phyloP scores from a whole-genome alignment of 148 eudicot species.

The Rhododendron ferrugineum region DNA sequence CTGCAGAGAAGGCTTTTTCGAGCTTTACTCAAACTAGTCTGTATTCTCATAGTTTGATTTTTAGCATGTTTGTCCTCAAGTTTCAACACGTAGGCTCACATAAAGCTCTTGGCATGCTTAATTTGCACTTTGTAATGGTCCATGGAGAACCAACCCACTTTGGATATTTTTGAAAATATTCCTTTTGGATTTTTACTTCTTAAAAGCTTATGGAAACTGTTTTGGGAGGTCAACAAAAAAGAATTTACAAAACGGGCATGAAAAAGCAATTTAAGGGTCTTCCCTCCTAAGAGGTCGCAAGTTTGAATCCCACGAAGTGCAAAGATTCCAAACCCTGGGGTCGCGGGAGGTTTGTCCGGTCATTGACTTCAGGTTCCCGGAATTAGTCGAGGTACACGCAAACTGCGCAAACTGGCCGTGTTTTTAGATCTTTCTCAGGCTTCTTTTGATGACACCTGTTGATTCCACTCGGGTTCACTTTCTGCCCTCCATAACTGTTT shows the following conservation, averaged over 20 bases:
- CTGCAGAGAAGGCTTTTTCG: not conserved
- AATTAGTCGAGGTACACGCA: not conserved
- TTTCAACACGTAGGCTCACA: not conserved
- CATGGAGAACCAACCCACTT: conserved; percentile 5
- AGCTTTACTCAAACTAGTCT: too few species aligned
- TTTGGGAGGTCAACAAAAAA: not conserved
- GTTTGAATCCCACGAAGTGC: too few species aligned
- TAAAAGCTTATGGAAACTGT: not conserved
- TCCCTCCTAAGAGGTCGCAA: too few species aligned
- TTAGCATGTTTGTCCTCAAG: not conserved
- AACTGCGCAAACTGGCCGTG: not conserved
- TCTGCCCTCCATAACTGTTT: not conserved
- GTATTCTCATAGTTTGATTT: not conserved
- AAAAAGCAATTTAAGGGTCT: too few species aligned
- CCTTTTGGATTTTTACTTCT: not conserved
- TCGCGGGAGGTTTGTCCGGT: not conserved
- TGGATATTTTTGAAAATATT: not conserved
- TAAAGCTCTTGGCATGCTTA: not conserved
- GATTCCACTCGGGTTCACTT: not conserved
- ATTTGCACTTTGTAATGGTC: not conserved
- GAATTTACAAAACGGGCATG: too few species aligned
- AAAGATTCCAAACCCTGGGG: too few species aligned
- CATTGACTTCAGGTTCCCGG: too few species aligned
- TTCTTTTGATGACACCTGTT: not conserved
- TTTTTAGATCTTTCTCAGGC: not conserved